These are phyloP conservation scores for Heterobasidion parviporum DNA, from an alignment of 1,284 basidiomycete species.

Conservation along the genomic window DNA sequence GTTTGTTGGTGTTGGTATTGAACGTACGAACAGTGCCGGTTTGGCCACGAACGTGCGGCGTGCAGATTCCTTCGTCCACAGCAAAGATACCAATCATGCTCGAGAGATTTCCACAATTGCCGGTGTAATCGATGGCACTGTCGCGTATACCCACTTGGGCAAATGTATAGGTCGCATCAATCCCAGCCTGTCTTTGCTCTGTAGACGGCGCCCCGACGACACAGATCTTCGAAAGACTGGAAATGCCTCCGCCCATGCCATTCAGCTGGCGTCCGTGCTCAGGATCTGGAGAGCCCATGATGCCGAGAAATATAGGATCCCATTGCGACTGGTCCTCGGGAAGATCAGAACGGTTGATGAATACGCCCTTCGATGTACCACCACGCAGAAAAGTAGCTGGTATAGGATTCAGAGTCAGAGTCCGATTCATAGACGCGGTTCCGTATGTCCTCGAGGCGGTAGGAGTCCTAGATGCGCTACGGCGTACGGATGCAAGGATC, in stretches of 20 bases:
- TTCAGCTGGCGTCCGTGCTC: slow-evolving; percentile 69
- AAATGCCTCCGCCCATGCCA: slow-evolving; percentile 78
- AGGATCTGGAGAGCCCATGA: slow-evolving; percentile 83
- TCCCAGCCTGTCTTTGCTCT: slow-evolving; percentile 24
- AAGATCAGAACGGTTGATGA: slow-evolving; percentile 45
- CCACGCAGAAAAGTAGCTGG: slow-evolving; percentile 61
- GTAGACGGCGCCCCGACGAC: slow-evolving; percentile 48
- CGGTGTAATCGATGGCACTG: slow-evolving; percentile 48
- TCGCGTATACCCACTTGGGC: slow-evolving; percentile 49
- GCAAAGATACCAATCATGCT: slow-evolving; percentile 64
- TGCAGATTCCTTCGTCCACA: slow-evolving; percentile 49
- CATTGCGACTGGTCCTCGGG: slow-evolving; percentile 43
- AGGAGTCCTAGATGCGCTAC: too few species aligned
- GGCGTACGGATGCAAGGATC: too few species aligned
- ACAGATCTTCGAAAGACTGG: slow-evolving; percentile 74
- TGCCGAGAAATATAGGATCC: slow-evolving; percentile 56
- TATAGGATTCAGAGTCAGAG: slow-evolving; percentile 29
- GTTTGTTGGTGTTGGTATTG: slow-evolving; percentile 64
- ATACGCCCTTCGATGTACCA: slow-evolving; percentile 73
- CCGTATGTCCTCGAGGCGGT: not conserved
- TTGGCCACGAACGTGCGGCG: slow-evolving; percentile 14
- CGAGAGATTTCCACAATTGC: slow-evolving; percentile 65
- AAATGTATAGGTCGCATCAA: slow-evolving; percentile 63
- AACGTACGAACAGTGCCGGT: slow-evolving; percentile 42
- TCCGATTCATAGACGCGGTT: not conserved